Base-by-base conservation (phyloP, 495 filamentous ascomycete species). In the Amniculicola lignicola region DNA sequence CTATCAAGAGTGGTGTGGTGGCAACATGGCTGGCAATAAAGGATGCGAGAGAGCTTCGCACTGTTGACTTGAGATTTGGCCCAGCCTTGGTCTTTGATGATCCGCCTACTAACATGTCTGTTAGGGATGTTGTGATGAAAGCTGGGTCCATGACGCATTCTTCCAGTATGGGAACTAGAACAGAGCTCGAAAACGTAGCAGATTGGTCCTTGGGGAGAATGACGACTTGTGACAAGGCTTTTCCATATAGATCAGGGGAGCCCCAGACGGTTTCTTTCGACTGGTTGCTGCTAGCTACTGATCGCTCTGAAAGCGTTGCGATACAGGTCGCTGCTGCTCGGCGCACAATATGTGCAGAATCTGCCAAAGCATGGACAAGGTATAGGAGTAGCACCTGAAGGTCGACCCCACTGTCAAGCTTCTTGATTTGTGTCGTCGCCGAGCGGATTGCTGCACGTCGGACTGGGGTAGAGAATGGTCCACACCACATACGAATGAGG, bases 131-230 rank as follows among this genome's bases (percentile, higher is more conserved):
- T 9, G 75, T 70, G 21, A 92, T 71, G 36, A 90, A 78, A 28
- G 73, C 78, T 4, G 79, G 70, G 65, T 96, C 90, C 16, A 95
- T 72, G 9, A 89, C 77, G 61, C 84, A 91, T 69, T 95, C 91
- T 64, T 96, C 90, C 15, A 96, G 64, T 4, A 74, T 79, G 1
- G 87, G 85, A 19, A 87, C 64, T 27, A 96, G 67, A 21, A 85
- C 72, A 16, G 77, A 79, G 15, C 78, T 70, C 6, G 95, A 57
- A 10, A 96, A 70, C 42, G 80, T 79, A 16, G 77, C 67, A 2
- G 69, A 72, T 38, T 84, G 80, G 14, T 79, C 76, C 2, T 61
- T 55, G 27, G 79, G 70, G n/a, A 95, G 73, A 77, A 80, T 85
- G 23, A 70, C 69, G 16, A 89, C 56, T 2, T 71, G 61, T 24